A percentile compares a stretch with the other conserved stretches of the same genome.
phyloP scores from a whole-genome alignment of 2,329 filamentous ascomycete species.

The Fusarium sp. region DNA sequence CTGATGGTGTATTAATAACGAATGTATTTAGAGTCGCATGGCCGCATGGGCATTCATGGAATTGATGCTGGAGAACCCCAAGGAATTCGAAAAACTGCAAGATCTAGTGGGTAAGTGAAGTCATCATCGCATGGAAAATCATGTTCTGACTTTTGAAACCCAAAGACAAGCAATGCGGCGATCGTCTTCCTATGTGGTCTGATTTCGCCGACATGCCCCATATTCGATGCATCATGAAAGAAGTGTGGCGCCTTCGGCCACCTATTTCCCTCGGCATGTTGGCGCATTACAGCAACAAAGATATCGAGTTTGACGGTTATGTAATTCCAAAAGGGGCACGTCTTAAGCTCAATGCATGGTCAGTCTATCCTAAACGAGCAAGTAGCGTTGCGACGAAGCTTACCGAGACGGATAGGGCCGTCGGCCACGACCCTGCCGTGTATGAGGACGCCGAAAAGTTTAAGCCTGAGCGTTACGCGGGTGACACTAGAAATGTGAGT shows the following conservation, averaged over 20 bases:
- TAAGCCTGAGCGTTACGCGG: conserved; percentile 12
- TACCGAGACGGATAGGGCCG: neutral
- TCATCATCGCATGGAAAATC: no score
- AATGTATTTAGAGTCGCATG: conserved; percentile 7
- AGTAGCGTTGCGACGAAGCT: no score
- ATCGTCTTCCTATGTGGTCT: conserved; percentile 9
- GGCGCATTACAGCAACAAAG: conserved; percentile 5
- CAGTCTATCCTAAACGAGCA: neutral
- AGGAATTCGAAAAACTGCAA: conserved; percentile 4
- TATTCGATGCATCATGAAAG: conserved; percentile 18
- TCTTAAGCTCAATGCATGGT: conserved; percentile 17
- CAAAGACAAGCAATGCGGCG: no score
- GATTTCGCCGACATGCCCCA: conserved; percentile 9
- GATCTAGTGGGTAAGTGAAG: conserved; percentile 1
- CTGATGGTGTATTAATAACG: no score
- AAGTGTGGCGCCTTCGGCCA: conserved; percentile 13
- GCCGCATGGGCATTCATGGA: conserved; percentile 17
- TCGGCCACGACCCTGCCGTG: conserved; percentile 11
- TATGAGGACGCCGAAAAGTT: conserved; percentile 11
- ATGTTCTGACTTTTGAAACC: no score
- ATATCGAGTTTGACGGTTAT: conserved; percentile 9
- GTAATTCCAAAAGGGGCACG: conserved; percentile 13
- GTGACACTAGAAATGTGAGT: conserved; percentile 7
- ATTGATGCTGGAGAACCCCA: conserved; percentile 7
- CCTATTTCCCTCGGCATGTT: conserved; percentile 11